Conservation (phyloP, 148 eudicot genomes). For the Camellia sinensis region DNA sequence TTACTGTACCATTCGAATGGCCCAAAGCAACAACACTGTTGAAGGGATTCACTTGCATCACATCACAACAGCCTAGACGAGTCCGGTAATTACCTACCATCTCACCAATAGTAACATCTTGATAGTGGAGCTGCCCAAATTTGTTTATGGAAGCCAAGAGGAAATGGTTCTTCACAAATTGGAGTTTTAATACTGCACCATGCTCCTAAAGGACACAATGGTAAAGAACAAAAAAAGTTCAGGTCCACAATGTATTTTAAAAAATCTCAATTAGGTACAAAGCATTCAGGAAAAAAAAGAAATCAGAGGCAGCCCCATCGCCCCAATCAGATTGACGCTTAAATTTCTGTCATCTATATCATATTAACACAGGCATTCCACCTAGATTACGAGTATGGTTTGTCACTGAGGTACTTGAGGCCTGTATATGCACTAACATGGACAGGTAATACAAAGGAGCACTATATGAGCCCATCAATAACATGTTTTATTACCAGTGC, state of each 20-base stretch:
- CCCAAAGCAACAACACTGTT: constrained; percentile 59
- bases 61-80: constrained; percentile 60
- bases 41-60: constrained; percentile 61
- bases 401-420: background rate
- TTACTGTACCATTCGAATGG: constrained; percentile 61
- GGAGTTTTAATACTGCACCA: constrained; percentile 68
- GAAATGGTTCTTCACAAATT: constrained; percentile 68
- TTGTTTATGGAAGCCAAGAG: constrained; percentile 71
- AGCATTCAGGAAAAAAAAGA: background rate
- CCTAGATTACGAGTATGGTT: background rate
- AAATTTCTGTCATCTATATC: background rate
- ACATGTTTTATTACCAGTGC: background rate
- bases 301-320: background rate
- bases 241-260: background rate
- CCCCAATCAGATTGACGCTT: too few species aligned
- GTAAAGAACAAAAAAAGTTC: background rate
- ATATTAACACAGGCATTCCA: background rate
- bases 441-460: background rate
- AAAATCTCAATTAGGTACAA: background rate
- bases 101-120: constrained; percentile 66
- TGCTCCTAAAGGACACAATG: constrained; percentile 53
- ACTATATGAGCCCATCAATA: background rate
- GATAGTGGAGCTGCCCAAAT: constrained; percentile 71
- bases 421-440: background rate
- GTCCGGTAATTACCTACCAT: constrained; percentile 61